Evolutionary conservation across 257 asterid species (phyloP).

Genomic region (Rehmannia glutinosa): DNA sequence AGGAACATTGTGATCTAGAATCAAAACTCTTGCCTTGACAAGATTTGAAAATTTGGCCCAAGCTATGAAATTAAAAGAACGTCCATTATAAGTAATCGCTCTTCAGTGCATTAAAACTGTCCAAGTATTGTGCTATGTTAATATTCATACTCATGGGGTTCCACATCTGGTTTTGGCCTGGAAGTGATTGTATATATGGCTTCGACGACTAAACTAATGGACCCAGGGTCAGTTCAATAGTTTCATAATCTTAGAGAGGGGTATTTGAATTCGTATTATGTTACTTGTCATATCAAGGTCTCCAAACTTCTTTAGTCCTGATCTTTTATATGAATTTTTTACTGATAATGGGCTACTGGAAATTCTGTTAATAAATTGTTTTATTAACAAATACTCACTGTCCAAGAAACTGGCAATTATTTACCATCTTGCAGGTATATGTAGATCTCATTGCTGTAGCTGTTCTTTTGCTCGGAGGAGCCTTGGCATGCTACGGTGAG

Average conservation of each 20-base stretch:
- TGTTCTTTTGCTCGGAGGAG: conserved; percentile 72
- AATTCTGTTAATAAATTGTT: too few relatives aligned
- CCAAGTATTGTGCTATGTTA: neutral
- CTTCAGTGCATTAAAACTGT: neutral
- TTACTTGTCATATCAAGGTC: too few relatives aligned
- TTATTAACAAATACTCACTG: neutral
- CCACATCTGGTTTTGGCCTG: neutral
- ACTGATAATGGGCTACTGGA: too few relatives aligned
- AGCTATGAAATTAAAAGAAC: too few relatives aligned
- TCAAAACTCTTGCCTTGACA: too few relatives aligned
- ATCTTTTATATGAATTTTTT: too few relatives aligned
- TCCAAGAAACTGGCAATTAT: neutral
- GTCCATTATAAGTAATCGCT: neutral
- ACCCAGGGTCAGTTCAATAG: neutral
- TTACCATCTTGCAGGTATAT: conserved; percentile 60
- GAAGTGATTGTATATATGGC: neutral
- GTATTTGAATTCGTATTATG: too few relatives aligned
- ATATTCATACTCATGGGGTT: neutral
- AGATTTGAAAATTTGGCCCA: too few relatives aligned
- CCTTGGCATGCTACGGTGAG: conserved; percentile 95
- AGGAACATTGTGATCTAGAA: too few relatives aligned
- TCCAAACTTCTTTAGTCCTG: too few relatives aligned
- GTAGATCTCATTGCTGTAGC: conserved; percentile 73
- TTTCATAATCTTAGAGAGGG: neutral
- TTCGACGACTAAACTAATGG: neutral